phyloP scores from a whole-genome alignment of 1,139 yeast species.

The Hansenula sp. region DNA sequence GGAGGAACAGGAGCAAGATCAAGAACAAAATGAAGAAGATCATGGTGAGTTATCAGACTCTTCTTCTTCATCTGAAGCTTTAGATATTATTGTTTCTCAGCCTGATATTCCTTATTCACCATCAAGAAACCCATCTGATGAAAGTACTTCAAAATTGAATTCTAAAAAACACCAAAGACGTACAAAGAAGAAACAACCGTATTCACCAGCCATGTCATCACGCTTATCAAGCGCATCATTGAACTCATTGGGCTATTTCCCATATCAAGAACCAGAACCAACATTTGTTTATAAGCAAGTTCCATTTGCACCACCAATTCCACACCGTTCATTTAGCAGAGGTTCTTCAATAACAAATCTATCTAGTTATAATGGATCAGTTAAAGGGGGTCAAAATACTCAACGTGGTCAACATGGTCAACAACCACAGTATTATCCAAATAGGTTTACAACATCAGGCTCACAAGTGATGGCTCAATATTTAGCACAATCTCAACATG shows the following conservation, averaged over 20 bases:
- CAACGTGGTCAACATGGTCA: constrained; percentile 4
- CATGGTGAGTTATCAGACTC: neutral
- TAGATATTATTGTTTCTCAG: neutral
- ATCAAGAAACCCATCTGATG: constrained; percentile 2
- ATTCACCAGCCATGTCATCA: constrained; percentile 9
- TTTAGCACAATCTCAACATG: constrained; percentile 66
- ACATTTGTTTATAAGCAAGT: constrained; percentile 6
- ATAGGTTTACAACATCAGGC: constrained; percentile 46
- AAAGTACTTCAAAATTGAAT: neutral
- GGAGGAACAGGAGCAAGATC: too few species aligned
- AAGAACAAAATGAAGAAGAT: neutral
- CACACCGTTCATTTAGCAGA: constrained; percentile 1
- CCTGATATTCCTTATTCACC: neutral
- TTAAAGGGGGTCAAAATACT: constrained; percentile 2
- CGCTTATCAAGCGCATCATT: constrained; percentile 17
- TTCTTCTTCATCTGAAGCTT: neutral
- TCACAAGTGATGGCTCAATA: constrained; percentile 78
- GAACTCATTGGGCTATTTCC: constrained; percentile 10
- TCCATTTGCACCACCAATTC: constrained; percentile 14
- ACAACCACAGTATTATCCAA: constrained; percentile 3
- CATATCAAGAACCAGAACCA: constrained; percentile 5
- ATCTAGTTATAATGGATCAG: neutral
- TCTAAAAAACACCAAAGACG: neutral
- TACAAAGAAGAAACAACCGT: neutral
- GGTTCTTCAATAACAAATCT: constrained; percentile 3